Base-by-base conservation (phyloP, 2,329 filamentous ascomycete species). In the Fusarium irregulare region DNA sequence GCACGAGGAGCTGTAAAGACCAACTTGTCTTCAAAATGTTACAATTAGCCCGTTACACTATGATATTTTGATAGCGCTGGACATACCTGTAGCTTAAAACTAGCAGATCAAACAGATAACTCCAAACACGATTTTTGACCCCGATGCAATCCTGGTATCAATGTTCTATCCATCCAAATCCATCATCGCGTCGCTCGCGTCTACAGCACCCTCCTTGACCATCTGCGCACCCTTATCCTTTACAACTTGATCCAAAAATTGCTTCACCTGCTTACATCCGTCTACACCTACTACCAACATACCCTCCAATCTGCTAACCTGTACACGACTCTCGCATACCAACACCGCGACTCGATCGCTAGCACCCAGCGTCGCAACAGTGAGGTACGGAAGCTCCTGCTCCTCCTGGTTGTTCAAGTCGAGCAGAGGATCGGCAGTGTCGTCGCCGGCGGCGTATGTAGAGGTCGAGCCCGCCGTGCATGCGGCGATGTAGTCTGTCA, bases 221-320 rank as follows among this genome's bases (percentile, higher is more conserved):
- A 93, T 88, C 77, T 85, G 86, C 63, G 81, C 84, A 6, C 92
- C 92, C 79, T 91, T 90, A 46, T 88, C 88, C 77, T 91, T 89
- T 47, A 98, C 90, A 16, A 97, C 91, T 9, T 86, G 85, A 79
- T 98, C 94, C 75, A 99, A 78, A 51, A 97, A 91, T 71, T 89
- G 87, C 69, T 93, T 87, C 41, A 98, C 90, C 78, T 94, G 91
- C 80, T 91, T 93, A 80, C 95, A 98, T 7, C 94, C 96, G 78
- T 98, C 94, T 50, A 98, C 89, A 0, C 92, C 95, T 2, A 97
- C 93, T 0, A 93, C 93, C 73, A 99, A 83, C 94, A 99, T 97
- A 2, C 92, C 92, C 82, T 99, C 95, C 64, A 98, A 78, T 60
- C 94, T 87, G 61, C 86, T 86, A 68, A 92, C 88, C 80, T 97